Base-by-base conservation (phyloP, 2,329 filamentous ascomycete genomes). In the Metarhizium humberi region DNA sequence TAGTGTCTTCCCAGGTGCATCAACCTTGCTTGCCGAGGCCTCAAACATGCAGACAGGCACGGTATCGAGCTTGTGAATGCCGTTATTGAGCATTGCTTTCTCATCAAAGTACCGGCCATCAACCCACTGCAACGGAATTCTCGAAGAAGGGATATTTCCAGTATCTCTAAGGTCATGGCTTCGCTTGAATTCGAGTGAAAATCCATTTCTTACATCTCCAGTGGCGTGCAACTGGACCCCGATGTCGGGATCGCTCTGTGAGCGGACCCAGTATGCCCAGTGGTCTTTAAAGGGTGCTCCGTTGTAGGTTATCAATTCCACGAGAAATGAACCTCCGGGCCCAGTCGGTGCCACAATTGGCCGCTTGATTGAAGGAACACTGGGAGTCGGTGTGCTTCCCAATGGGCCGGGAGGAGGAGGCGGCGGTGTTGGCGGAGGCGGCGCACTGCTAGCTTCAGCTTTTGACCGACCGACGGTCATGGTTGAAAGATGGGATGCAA, bases 241-340 rank as follows among this genome's bases (percentile, higher is more conserved):
- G 2, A 63, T n/a, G 6, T 62, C 40, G 1, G 58, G 49, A 16
- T 62, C 16, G 0, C 7, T 1, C 4, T 49, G 57, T 0, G 65
- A 66, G 20, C 51, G 46, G 1, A 71, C 49, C 46, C 57, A 71
- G 50, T 69, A 71, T 2, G 66, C 65, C 69, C 69, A 71, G 59
- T 71, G 67, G 52, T 72, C 64, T 47, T 67, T 69, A 59, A 69
- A 71, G 0, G 66, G 68, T 0, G 52, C 25, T 16, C 69, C 69
- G 52, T 64, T 70, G 58, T 56, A 69, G 25, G 63, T 63, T 14
- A 69, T 47, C 6, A 71, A 53, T 34, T 69, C 62, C 16, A 70
- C 55, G 4, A 68, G 46, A 42, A 66, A 62, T 5, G 63, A 58
- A 0, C 59, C 60, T 2, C 51, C 10, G 25, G 62, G 62, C 0